These are phyloP conservation scores for Thoreauomyces humboldtii DNA, from an alignment of 192 early-diverging fungal species.

Conservation along the genomic window DNA sequence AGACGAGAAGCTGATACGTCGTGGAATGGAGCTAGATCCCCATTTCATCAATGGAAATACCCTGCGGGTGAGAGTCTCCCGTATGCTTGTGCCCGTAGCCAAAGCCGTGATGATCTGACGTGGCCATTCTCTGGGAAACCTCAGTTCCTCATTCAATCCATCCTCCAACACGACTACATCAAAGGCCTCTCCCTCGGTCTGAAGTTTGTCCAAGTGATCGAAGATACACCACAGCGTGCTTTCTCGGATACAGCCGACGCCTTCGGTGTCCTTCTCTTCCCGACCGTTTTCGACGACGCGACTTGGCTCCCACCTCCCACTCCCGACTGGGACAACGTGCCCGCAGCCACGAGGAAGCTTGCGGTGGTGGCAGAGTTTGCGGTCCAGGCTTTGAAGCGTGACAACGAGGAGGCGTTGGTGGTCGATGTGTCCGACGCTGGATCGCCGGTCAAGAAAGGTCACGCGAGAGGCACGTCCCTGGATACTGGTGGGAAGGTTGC, in stretches of 20 bases:
- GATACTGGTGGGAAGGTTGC: background rate
- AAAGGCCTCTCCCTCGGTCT: constrained; percentile 41
- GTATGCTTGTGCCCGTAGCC: too few species aligned
- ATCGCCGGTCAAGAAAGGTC: background rate
- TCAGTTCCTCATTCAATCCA: constrained; percentile 37
- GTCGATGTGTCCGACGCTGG: too few species aligned
- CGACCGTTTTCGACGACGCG: constrained; percentile 64
- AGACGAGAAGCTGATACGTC: constrained; percentile 42
- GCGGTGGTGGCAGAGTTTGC: constrained; percentile 5
- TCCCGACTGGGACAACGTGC: too few species aligned
- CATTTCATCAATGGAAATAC: constrained; percentile 23
- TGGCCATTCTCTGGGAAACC: too few species aligned
- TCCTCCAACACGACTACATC: constrained; percentile 42
- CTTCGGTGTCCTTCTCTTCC: constrained; percentile 66
- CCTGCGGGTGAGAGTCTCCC: constrained; percentile 33
- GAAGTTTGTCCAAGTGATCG: constrained; percentile 36
- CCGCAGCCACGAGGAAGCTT: too few species aligned
- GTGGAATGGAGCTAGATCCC: constrained; percentile 45
- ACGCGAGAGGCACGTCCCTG: background rate
- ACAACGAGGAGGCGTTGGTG: too few species aligned
- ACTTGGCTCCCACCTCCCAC: constrained; percentile 25
- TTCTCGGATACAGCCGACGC: constrained; percentile 47
- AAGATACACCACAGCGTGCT: constrained; percentile 29
- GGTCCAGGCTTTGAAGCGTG: background rate
- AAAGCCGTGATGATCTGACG: background rate